Base-by-base conservation (phyloP, 306 rosid species). In the Casuarina glauca region DNA sequence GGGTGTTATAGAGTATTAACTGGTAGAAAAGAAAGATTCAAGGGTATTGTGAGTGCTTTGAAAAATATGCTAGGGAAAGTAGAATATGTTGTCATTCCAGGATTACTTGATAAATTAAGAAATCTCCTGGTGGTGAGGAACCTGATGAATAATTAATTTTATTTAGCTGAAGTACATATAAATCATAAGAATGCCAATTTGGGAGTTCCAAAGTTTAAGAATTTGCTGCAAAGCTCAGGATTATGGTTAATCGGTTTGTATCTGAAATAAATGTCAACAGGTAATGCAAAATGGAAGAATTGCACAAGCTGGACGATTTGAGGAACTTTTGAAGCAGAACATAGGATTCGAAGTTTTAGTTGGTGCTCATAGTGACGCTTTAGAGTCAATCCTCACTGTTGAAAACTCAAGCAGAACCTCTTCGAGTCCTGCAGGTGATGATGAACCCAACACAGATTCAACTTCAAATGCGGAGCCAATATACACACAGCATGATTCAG, bases 271-370 rank as follows among this genome's bases (percentile, higher is more conserved):
- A 64, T 74, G 74, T 76, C 70, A 67, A 74, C 83, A 95, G 98
- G 96, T 95, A 80, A 91, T 95, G 97, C 91, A 95, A 86, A 87
- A 92, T 83, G 97, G 98, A 79, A 89, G 81, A 79, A 91, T 95
- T 15, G 80, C 90, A 81, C 98, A 95, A 85, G 90, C 92, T 10
- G 98, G 98, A 80, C 86, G 82, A 55, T 95, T 92, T 49, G 89
- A 91, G 76, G 90, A 95, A 73, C 97, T 95, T 71, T 63, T 95
- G 76, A 78, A 86, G 86, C 92, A 95, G 85, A 89, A 90, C 26
- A 89, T 88, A 82, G 97, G 97, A 72, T 95, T 95, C 86, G 97
- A 95, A 69, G 62, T 84, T 78, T 81, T 95, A 81, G 98, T 95
- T 45, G 97, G 98, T 41, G 98, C 98, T 61, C 98, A 95, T 83